Conservation (phyloP, 495 filamentous ascomycete species). For the Xylaria scruposa region DNA sequence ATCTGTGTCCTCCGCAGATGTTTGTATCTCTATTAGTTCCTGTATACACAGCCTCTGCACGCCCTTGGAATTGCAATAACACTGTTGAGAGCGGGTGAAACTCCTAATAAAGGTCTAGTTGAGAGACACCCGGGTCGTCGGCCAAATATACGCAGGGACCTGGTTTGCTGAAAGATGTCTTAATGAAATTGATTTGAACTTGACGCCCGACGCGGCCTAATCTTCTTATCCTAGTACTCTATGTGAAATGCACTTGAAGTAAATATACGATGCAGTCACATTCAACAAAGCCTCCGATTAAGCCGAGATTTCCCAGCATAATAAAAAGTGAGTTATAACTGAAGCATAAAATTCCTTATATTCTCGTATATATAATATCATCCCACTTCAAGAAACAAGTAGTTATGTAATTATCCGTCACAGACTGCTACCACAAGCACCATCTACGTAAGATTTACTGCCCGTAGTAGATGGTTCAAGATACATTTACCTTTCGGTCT, state of each 20-base stretch:
- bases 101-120: neutral
- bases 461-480: neutral
- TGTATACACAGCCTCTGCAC: neutral
- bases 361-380: no score
- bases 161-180: neutral
- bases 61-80: neutral
- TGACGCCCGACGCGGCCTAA: no score
- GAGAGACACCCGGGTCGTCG: neutral
- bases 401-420: no score
- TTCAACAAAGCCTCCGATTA: neutral
- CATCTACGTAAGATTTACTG: no score
- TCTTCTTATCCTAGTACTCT: no score
- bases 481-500: neutral
- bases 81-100: neutral
- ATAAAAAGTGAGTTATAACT: no score
- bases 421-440: no score
- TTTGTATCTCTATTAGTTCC: neutral
- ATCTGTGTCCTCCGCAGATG: neutral
- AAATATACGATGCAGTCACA: neutral
- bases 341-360: no score
- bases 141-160: neutral
- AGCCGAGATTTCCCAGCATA: neutral
- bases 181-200: neutral
- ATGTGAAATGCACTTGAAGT: no score
- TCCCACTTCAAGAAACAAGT: no score